phyloP scores from a whole-genome alignment of 441 rosid genomes.

The Populus hybrid region DNA sequence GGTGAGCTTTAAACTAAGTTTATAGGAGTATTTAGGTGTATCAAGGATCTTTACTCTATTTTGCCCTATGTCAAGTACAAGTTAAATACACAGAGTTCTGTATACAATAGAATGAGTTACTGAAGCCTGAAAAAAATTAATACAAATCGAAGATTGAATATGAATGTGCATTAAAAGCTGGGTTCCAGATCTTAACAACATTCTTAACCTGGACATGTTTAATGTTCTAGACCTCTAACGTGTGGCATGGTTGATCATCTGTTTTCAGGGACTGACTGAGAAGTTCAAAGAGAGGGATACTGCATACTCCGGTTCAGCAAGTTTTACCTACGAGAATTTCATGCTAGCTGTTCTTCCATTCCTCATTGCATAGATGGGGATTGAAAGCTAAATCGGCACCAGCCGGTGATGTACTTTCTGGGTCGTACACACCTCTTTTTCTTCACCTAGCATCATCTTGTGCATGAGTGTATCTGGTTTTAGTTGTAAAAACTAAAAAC shows the following conservation, averaged over 20 bases:
- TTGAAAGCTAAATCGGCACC: neutral
- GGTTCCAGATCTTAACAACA: neutral
- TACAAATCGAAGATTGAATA: too few species aligned
- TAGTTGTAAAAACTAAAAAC: neutral
- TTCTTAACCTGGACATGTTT: neutral
- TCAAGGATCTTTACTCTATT: neutral
- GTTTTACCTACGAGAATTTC: conserved; percentile 74
- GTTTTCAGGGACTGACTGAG: conserved; percentile 74
- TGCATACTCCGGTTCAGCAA: conserved; percentile 65
- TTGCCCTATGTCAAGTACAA: too few species aligned
- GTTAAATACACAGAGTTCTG: too few species aligned
- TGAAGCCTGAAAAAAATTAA: too few species aligned
- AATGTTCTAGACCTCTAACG: too few species aligned
- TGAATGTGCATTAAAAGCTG: too few species aligned
- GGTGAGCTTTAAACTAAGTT: conserved; percentile 36
- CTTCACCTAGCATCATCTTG: neutral
- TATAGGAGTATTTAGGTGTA: neutral
- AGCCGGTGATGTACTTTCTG: neutral
- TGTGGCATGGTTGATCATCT: neutral
- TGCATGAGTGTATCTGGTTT: neutral
- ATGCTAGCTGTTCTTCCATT: conserved; percentile 84
- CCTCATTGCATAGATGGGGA: conserved; percentile 49
- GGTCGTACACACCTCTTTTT: neutral
- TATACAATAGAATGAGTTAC: too few species aligned
- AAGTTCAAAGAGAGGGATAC: conserved; percentile 26